Evolutionary conservation across 1,139 yeast species (phyloP), one percentile per base, ranked within the genome.

Genomic region (Magnusiomyces magnusii): DNA sequence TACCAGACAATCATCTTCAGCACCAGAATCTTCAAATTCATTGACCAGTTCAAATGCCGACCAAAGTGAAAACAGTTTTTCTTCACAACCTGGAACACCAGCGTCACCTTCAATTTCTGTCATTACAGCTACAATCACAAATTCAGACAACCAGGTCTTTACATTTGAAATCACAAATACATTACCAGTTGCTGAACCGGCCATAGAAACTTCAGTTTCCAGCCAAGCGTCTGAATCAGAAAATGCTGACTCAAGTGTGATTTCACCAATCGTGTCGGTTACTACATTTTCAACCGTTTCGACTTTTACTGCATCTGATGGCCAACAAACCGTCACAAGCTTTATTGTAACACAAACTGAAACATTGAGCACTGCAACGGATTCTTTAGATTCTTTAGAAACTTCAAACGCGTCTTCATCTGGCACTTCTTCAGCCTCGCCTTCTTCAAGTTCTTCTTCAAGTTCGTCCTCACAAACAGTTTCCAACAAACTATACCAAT

Each of bases 401-500:
- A 65, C 17, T n/a, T 50, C 57, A n/a, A 39, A 60, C 0, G 57
- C 62, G 10, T 70, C 75, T 55, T 58, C 64, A 36, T 49, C 60
- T 1, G 52, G 64, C 1, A 62, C 62, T 31, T 13, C 36, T 13
- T 7, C 10, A 7, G 7, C 0, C 65, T 67, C 2, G 54, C 55
- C 39, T 31, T 13, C 36, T 7, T 7, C 13, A 9, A 13, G 13
- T 31, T 31, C 36, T 7, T 13, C 36, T 31, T 7, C 36, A 31
- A 31, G 13, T 9, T 13, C 36, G 13, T 31, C 36, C 36, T 31
- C 36, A 9, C 36, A 9, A 9, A 56, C 61, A 5, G 70, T 78
- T 3, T 73, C 80, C 2, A 68, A 68, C 60, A 67, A 80, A 39
- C 69, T 82, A 59, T 61, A 79, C 24, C 69, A 73, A 55, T 70